Evolutionary conservation across 352 stramenopile genomes (phyloP).

Genomic region (Globisporangium nagaii): DNA sequence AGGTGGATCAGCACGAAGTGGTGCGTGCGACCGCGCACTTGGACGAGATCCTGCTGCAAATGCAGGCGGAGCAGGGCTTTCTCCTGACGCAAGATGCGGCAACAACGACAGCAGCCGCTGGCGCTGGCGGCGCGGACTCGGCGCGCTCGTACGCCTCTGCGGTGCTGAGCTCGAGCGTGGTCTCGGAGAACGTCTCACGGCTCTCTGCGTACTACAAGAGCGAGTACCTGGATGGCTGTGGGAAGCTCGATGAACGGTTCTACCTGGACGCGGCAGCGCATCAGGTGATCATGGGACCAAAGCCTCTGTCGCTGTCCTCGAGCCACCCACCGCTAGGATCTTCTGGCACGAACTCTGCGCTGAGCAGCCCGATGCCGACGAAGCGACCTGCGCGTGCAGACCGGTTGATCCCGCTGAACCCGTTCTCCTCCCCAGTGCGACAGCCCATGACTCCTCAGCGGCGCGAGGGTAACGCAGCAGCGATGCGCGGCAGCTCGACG

Average conservation of each 20-base stretch:
- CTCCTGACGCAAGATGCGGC: conserved; percentile 14
- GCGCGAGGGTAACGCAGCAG: conserved; percentile 15
- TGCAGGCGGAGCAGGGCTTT: conserved; percentile 20
- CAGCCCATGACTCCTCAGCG: conserved; percentile 29
- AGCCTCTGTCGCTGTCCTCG: conserved; percentile 2
- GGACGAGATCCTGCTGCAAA: conserved; percentile 29
- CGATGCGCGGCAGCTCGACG: conserved; percentile 26
- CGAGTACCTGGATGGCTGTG: conserved; percentile 38
- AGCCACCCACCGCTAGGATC: conserved; percentile 8
- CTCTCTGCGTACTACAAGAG: conserved; percentile 33
- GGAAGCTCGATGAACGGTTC: conserved; percentile 57
- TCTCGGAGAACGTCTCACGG: conserved; percentile 33
- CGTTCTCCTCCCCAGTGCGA: conserved; percentile 29
- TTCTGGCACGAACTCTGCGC: conserved; percentile 1
- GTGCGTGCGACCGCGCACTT: conserved; percentile 32
- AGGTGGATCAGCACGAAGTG: conserved; percentile 41
- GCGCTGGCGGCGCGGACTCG: not conserved
- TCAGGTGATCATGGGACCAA: conserved; percentile 30
- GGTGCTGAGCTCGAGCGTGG: conserved; percentile 28
- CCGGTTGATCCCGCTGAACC: conserved; percentile 10
- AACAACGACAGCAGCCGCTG: not conserved
- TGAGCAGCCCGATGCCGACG: conserved; percentile 7
- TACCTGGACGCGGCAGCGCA: conserved; percentile 31
- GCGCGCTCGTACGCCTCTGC: conserved; percentile 15
- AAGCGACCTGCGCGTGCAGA: conserved; percentile 8